Evolutionary conservation across 768 basidiomycete species (phyloP).

Genomic region (Amanita subjunquillea): DNA sequence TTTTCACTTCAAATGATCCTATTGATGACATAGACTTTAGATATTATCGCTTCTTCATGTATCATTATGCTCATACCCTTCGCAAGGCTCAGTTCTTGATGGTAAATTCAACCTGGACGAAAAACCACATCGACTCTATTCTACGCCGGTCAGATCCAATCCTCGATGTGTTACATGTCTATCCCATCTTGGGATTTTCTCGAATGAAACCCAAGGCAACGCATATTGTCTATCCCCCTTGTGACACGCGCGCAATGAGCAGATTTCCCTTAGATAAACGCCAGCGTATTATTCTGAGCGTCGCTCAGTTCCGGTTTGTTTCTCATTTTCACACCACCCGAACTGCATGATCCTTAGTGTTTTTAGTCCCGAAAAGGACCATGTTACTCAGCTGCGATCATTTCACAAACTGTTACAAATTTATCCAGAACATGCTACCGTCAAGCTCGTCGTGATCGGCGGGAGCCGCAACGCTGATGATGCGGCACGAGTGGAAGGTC

Average conservation of each 20-base stretch:
- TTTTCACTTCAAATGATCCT: constrained; percentile 1
- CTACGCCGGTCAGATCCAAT: constrained; percentile 43
- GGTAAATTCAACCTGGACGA: constrained; percentile 97
- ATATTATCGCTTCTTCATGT: constrained; percentile 86
- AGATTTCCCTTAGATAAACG: constrained; percentile 42
- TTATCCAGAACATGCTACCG: constrained; percentile 50
- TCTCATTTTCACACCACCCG: neutral
- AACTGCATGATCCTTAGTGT: neutral
- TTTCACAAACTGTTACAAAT: constrained; percentile 46
- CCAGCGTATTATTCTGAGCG: constrained; percentile 63
- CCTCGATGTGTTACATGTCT: constrained; percentile 35
- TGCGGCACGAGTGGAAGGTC: constrained; percentile 48
- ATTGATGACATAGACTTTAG: constrained; percentile 23
- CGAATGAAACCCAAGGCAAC: constrained; percentile 18
- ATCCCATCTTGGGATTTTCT: constrained; percentile 30
- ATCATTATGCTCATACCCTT: constrained; percentile 69
- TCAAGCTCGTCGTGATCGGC: constrained; percentile 72
- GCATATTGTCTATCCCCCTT: constrained; percentile 80
- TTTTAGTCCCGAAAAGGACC: constrained; percentile 88
- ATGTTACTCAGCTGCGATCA: constrained; percentile 66
- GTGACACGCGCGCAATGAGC: constrained; percentile 70
- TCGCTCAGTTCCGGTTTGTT: constrained; percentile 86
- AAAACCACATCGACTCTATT: constrained; percentile 70
- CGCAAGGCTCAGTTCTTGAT: constrained; percentile 67
- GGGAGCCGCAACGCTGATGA: constrained; percentile 78